Base-by-base conservation (phyloP, 768 basidiomycete species). In the Antrodiella citrinella region DNA sequence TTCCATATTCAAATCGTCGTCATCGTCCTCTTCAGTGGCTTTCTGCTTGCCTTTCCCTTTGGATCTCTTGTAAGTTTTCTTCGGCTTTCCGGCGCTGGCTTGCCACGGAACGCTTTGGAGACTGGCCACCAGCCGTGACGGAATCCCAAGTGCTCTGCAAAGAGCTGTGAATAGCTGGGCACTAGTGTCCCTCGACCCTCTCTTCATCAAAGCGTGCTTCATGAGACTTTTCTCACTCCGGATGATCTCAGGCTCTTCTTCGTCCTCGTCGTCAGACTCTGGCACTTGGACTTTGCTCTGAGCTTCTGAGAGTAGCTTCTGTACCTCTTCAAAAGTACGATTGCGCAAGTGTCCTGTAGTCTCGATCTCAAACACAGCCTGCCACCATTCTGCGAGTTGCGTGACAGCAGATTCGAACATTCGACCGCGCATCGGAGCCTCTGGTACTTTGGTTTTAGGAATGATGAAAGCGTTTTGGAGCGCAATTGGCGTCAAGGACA, bases 31-130 rank as follows among this genome's bases (percentile, higher is more conserved):
- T 30, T 56, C 60, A 26, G 47, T 51, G 47, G 54, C 54, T 45
- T 59, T 57, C 38, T 53, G 61, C 62, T 72, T 69, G 23, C 66
- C 65, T 62, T 73, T 69, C 25, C 66, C 65, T 58, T 75, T 64
- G 50, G 62, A 61, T 47, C 62, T 59, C 63, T 74, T 80, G 48
- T 60, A 53, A 13, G 60, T 65, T 3, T 72, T 63, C 53, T 77
- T 81, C 12, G 78, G 69, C 59, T 80, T 83, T 3, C 80, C 81
- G 13, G 79, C 71, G 24, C 71, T 68, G 18, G 80, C 78, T 63
- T 92, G 78, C 93, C 93, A 97, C 9, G 92, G 91, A 9, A 97
- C 82, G 48, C 89, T 83, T 66, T 98, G 95, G 41, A 99, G 67
- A 60, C 91, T 95, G 55, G 85, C 84, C 9, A 97, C 86, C 47